Base-by-base conservation (phyloP, 768 basidiomycete genomes). In the Naganishia onofrii region DNA sequence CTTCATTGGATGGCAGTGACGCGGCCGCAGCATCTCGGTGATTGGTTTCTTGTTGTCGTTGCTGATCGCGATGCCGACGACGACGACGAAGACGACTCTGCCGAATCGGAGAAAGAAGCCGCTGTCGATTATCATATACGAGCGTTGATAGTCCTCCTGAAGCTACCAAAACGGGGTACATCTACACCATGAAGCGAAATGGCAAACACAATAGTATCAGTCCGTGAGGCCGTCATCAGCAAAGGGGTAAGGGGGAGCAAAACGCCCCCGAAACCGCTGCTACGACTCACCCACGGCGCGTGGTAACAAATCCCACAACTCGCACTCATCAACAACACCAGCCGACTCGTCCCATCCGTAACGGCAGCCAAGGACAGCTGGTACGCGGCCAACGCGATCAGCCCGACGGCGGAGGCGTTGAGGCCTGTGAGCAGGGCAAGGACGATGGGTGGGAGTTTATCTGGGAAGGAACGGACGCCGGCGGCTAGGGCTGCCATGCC, bases 401-500 rank as follows among this genome's bases (percentile, higher is more conserved):
- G 76, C 0, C 86, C 86, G 4, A 87, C 86, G 0, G 85, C 84
- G 3, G 85, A 82, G 0, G 85, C 84, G 72, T 87, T 87, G 23
- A 87, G 74, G 2, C 86, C 86, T 0, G 84, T 84, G 10, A 87
- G 80, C 13, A 86, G 77, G 21, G 84, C 84, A 67, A 84, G 84
- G n/a, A 83, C 85, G 26, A 83, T 80, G 3, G 75, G 74, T 3
- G 86, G 86, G 1, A 87, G 82, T 1, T 72, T 77, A 29, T 81
- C 79, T 28, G 81, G 79, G n/a, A 86, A 82, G 6, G 74, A 78
- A 48, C 80, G 78, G 9, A 87, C 82, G 19, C 82, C 85, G 1
- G 84, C 77, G 0, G 83, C 82, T 9, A 86, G 75, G 23, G 77
- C 82, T 31, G 82, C 84, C 85, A 86, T 86, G 3, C 82, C 83